Base-by-base conservation (phyloP, 2,329 filamentous ascomycete genomes). In the Pyricularia grisea region DNA sequence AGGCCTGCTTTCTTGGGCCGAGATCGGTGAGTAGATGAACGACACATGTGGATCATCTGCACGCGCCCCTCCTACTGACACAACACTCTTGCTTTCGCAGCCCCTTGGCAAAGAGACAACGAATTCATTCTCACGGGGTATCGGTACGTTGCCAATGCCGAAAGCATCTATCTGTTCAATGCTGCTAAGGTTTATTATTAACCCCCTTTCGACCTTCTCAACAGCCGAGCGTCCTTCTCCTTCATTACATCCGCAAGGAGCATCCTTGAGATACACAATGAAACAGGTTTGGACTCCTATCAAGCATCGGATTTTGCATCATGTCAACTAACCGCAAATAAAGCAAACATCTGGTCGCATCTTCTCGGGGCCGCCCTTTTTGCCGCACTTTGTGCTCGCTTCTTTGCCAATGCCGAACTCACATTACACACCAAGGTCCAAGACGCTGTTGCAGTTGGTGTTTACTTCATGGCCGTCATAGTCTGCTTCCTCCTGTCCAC, bases 281-380 rank as follows among this genome's bases (percentile, higher is more conserved):
- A 68, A 25, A 68, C 67, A 7, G 33, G 65, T 66, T 63, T 10
- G 42, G 31, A 10, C 33, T 10, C 42, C 5, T n/a, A n/a, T 6
- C 20, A 7, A 12, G 4, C 6, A 10, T 12, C 11, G 11, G 10
- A 25, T 65, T 20, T 50, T 23, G 14, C 17, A 20, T 3, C 3
- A 5, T 3, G 17, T 20, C 17, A 31, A 7, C 28, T 67, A 20
- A 67, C 50, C 25, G n/a, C 4, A 20, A 20, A 11, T 28, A 27
- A 33, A 67, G 67, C 67, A 33, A 76, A 77, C 50, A 77, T 77
- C 12, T 77, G 75, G 75, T 74, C 75, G 3, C 74, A 76, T 71
- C 69, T 75, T 2, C 72, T 76, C 0, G 74, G 74, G 20, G 71
- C 73, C 2, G 28, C 72, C 5, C 70, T 73, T 27, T 76, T 76